phyloP scores from a whole-genome alignment of 371 early-diverging fungal species.

The Syncephalastrum racemosum region DNA sequence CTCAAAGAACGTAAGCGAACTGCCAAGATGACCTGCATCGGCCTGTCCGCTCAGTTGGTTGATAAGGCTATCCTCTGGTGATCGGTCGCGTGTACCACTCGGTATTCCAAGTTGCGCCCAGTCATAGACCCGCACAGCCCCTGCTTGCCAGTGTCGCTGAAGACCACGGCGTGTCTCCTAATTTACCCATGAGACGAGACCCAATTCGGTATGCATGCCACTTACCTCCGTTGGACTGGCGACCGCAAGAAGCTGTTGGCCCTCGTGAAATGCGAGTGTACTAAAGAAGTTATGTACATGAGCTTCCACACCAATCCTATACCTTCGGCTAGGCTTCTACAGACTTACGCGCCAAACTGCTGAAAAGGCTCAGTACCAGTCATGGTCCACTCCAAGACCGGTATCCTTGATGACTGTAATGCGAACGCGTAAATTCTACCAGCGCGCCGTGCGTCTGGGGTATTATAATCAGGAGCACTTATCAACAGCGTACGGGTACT shows the following conservation, averaged over 20 bases:
- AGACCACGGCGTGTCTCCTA: constrained; percentile 12
- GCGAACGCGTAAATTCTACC: constrained; percentile 46
- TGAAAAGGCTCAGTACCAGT: constrained; percentile 38
- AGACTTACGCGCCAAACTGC: constrained; percentile 45
- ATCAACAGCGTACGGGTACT: constrained; percentile 19
- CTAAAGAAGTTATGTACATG: neutral
- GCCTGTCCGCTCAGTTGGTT: constrained; percentile 27
- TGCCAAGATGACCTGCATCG: constrained; percentile 46
- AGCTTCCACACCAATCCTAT: too few relatives aligned
- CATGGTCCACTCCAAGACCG: constrained; percentile 29
- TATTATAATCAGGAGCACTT: constrained; percentile 35
- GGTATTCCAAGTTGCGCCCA: constrained; percentile 7
- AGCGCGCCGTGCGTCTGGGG: constrained; percentile 18
- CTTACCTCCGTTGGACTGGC: constrained; percentile 41
- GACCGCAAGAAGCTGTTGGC: constrained; percentile 19
- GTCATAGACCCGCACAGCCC: constrained; percentile 39
- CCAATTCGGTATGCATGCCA: too few relatives aligned
- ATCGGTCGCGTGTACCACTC: neutral
- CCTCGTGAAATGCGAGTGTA: neutral
- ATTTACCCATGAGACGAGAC: too few relatives aligned
- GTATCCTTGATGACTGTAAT: neutral
- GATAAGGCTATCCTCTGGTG: constrained; percentile 19
- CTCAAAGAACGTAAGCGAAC: constrained; percentile 27
- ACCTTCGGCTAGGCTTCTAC: neutral
- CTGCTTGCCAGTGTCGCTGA: constrained; percentile 42